A percentile compares a stretch with the other conserved stretches of the same genome.
Evolutionary conservation across 2,329 filamentous ascomycete genomes (phyloP).

Genomic region (Tolypocladium ovalisporum): DNA sequence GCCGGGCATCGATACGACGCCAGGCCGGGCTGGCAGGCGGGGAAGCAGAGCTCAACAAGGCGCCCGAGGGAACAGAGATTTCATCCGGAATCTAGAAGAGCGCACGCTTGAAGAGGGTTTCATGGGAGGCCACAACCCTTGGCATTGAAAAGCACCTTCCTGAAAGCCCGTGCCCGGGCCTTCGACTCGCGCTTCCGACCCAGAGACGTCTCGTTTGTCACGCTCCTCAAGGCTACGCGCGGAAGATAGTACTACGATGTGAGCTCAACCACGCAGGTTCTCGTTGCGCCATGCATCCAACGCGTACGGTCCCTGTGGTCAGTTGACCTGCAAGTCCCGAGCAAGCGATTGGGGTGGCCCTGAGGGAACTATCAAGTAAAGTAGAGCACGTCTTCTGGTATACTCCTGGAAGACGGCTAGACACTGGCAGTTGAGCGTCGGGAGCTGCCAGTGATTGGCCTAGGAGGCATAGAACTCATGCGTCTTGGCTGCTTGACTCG

Average conservation of each 20-base stretch:
- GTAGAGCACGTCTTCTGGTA: not conserved
- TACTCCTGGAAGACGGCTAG: not conserved
- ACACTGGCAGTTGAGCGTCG: not conserved
- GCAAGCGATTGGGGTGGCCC: not conserved
- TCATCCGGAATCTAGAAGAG: constrained; percentile 91
- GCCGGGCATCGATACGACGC: constrained; percentile 48
- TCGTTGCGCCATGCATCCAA: not conserved
- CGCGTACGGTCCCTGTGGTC: not conserved
- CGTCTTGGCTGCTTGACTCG: not conserved
- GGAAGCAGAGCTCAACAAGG: constrained; percentile 60
- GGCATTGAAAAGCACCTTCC: constrained; percentile 46
- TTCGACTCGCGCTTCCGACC: not conserved
- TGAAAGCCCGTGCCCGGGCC: not conserved
- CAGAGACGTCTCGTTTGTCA: not conserved
- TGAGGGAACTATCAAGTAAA: not conserved
- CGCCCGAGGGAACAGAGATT: constrained; percentile 62
- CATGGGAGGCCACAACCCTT: constrained; percentile 52
- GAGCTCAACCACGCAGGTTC: not conserved
- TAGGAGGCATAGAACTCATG: not conserved
- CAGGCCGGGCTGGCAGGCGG: constrained; percentile 53
- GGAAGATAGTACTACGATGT: not conserved
- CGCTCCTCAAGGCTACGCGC: not conserved
- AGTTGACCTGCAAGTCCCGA: not conserved
- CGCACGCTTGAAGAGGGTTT: constrained; percentile 89
- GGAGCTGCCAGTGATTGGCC: not conserved